Evolutionary conservation across 768 basidiomycete species (phyloP).

Genomic region (Daedaleopsis nitida): DNA sequence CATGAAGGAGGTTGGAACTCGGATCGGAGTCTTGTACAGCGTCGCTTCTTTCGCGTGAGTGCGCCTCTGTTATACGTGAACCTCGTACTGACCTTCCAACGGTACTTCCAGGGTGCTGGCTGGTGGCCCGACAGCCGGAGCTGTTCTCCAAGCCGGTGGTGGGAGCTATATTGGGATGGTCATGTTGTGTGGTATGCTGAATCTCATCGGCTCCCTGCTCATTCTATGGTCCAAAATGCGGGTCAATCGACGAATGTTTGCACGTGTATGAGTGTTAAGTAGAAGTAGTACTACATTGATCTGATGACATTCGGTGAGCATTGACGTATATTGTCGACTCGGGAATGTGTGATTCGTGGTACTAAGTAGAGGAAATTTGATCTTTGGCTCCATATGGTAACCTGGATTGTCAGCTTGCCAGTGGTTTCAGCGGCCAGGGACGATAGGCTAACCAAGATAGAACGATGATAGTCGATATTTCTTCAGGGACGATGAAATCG

Average conservation of each 20-base stretch:
- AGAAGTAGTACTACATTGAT: too few relatives aligned
- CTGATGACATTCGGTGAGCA: too few relatives aligned
- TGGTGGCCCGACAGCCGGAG: slow-evolving; percentile 63
- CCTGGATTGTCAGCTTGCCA: too few relatives aligned
- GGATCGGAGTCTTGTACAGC: slow-evolving; percentile 65
- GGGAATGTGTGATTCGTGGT: too few relatives aligned
- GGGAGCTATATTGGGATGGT: slow-evolving; percentile 54
- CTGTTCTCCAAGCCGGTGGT: slow-evolving; percentile 47
- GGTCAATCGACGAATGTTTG: slow-evolving; percentile 2
- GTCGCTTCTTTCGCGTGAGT: slow-evolving; percentile 69
- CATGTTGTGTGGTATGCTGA: slow-evolving; percentile 56
- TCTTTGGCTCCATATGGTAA: too few relatives aligned
- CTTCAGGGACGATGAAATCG: too few relatives aligned
- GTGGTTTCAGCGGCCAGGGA: too few relatives aligned
- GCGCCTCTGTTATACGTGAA: background rate
- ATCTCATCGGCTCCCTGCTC: slow-evolving; percentile 59
- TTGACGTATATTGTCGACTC: too few relatives aligned
- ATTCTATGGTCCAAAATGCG: slow-evolving; percentile 41
- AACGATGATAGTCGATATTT: too few relatives aligned
- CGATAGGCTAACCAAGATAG: too few relatives aligned
- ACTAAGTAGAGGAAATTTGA: too few relatives aligned
- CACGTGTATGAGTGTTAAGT: slow-evolving; percentile 7
- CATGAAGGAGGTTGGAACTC: slow-evolving; percentile 55
- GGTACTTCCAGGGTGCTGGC: slow-evolving; percentile 49
- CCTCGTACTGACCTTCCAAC: background rate